Base-by-base conservation (phyloP, 768 basidiomycete genomes). In the Boletus sensibilis region DNA sequence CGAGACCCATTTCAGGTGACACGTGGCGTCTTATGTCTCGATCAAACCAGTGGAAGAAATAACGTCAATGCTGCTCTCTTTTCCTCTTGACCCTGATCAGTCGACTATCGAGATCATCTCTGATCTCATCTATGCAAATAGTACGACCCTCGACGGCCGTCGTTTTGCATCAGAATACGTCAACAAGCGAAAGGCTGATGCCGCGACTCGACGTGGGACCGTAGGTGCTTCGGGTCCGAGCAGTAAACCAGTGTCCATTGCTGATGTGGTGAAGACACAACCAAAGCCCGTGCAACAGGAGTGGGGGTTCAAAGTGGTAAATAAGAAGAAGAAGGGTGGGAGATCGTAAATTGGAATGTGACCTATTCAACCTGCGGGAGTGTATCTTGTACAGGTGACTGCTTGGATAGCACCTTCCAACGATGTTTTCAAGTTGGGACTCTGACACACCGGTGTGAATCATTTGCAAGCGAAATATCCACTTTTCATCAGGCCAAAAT, bases 91-190 rank as follows among this genome's bases (percentile, higher is more conserved):
- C 61, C 91, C 89, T 20, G 91, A 90, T 64, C 76, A 83, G 63
- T 85, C 83, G 16, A 92, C 90, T 0, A 74, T 85, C 42, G 97
- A 99, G 74, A 87, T 97, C 68, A 98, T 99, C 61, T 90, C 92
- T 23, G 97, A 98, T 70, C 80, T 90, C 41, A 94, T 98, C 58
- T 99, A 98, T 67, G 86, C 89, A 51, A 94, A 90, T 67, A 96
- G 93, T 61, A 91, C 94, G 21, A 98, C 92, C 2, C 83, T 99
- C 49, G 94, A 98, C 67, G 97, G 97, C 6, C 82, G 95, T 49
- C 85, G 96, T 37, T 99, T 98, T 68, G 95, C 97, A 4, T 81
- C 90, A 13, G 95, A 98, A 62, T 99, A 92, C 65, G 84, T 94
- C 50, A 82, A 79, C 59, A 91, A 84, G 68, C 88, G 97, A 50